Percentiles rank a stretch among this genome's conserved stretches.
phyloP scores from a whole-genome alignment of 1,139 yeast genomes.

The Pneumocystis canis region DNA sequence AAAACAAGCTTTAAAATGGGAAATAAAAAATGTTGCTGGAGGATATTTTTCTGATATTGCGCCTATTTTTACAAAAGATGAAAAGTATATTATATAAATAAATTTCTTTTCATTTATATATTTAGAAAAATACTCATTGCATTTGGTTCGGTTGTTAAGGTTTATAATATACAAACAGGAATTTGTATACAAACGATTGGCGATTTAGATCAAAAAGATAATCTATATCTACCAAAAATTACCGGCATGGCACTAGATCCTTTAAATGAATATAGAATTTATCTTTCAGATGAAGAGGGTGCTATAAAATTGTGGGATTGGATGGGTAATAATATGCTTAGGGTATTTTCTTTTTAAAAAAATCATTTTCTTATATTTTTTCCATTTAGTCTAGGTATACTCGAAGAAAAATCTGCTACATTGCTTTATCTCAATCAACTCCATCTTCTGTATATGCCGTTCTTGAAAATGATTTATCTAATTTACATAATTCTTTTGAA shows the following conservation, averaged over 20 bases:
- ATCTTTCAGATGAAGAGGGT: slow-evolving; percentile 5
- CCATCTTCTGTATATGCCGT: neutral
- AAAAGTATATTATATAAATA: neutral
- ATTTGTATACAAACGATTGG: slow-evolving; percentile 3
- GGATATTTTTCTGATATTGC: neutral
- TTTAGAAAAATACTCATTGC: slow-evolving; percentile 6
- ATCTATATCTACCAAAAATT: neutral
- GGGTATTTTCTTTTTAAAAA: neutral
- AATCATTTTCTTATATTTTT: neutral
- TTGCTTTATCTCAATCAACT: neutral
- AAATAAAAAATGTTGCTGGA: neutral
- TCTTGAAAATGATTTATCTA: neutral
- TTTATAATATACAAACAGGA: slow-evolving; percentile 9
- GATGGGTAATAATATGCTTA: slow-evolving; percentile 7
- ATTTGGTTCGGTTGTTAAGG: slow-evolving; percentile 6
- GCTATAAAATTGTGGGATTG: slow-evolving; percentile 10
- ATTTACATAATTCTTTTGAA: neutral
- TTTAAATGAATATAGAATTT: slow-evolving; percentile 8
- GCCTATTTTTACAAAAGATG: slow-evolving; percentile 1
- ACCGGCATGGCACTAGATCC: slow-evolving; percentile 8
- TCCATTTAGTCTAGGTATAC: neutral
- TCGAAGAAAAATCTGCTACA: neutral
- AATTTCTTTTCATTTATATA: slow-evolving; percentile 3
- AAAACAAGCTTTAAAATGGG: neutral
- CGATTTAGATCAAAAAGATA: neutral